Evolutionary conservation across 1,284 basidiomycete species (phyloP).

Genomic region (Cutaneotrichosporon arboriforme): DNA sequence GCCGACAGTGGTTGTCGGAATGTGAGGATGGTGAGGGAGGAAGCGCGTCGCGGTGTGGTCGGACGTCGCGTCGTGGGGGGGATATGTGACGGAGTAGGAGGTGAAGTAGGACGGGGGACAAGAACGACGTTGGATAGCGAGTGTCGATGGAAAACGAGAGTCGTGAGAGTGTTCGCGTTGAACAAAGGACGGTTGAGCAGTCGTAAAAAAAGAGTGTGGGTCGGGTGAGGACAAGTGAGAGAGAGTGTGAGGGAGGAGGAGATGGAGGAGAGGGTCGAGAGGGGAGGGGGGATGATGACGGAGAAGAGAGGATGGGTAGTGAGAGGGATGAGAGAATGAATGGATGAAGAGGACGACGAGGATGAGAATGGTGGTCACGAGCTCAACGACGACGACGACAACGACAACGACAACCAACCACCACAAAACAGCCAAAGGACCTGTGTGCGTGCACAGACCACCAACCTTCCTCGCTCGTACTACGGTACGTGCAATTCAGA

Average conservation of each 20-base stretch:
- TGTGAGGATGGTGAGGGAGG: too few species aligned
- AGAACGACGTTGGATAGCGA: neutral
- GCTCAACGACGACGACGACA: too few species aligned
- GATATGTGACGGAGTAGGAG: neutral
- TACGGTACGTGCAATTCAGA: too few species aligned
- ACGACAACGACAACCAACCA: too few species aligned
- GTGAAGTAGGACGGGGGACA: neutral
- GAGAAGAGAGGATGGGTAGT: neutral
- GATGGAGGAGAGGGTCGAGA: neutral
- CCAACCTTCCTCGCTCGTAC: too few species aligned
- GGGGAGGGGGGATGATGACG: neutral
- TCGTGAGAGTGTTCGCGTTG: neutral
- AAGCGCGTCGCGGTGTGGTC: too few species aligned
- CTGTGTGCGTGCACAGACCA: too few species aligned
- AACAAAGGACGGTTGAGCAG: neutral
- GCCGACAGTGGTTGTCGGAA: neutral
- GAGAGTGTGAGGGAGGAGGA: too few species aligned
- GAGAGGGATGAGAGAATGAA: slow-evolving; percentile 1
- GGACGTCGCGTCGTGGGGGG: neutral
- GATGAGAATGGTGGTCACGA: too few species aligned
- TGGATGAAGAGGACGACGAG: neutral
- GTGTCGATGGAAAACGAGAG: neutral
- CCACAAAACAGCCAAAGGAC: too few species aligned
- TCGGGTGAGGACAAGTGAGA: too few species aligned
- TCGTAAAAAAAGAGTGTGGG: too few species aligned